Conservation (phyloP, 352 stramenopile species). For the Bremia lactucae region DNA sequence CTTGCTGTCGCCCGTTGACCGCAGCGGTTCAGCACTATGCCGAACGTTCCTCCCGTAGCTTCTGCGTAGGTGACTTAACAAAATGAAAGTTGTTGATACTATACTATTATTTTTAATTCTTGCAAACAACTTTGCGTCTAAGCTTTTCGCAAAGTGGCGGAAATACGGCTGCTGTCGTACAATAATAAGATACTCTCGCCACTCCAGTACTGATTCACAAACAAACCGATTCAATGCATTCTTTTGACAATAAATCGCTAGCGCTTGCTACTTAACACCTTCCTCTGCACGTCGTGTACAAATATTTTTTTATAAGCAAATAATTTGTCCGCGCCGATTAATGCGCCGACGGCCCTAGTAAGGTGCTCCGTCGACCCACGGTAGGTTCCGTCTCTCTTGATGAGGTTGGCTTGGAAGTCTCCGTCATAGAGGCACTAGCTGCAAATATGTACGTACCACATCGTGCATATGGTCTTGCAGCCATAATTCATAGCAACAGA, state of each 20-base stretch:
- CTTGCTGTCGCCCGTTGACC: slow-evolving; percentile 43
- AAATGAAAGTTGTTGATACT: too few relatives aligned
- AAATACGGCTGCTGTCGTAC: slow-evolving; percentile 76
- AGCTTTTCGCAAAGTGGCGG: slow-evolving; percentile 41
- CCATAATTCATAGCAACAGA: too few relatives aligned
- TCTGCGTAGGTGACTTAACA: slow-evolving; percentile 3
- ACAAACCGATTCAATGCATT: slow-evolving; percentile 66
- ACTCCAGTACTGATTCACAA: slow-evolving; percentile 68
- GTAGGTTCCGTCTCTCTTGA: slow-evolving; percentile 55
- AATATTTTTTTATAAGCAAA: slow-evolving; percentile 1
- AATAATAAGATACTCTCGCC: slow-evolving; percentile 61
- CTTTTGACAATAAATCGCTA: slow-evolving; percentile 23
- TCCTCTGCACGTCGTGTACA: too few relatives aligned
- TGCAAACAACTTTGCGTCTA: neutral
- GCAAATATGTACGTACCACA: slow-evolving; percentile 52
- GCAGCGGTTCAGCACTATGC: slow-evolving; percentile 42
- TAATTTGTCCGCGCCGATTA: slow-evolving; percentile 23
- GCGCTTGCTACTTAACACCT: neutral
- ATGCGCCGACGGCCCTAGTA: slow-evolving; percentile 53
- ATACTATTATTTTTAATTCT: slow-evolving; percentile 22
- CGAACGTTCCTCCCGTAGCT: slow-evolving; percentile 31
- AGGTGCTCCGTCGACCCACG: slow-evolving; percentile 51
- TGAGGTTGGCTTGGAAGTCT: slow-evolving; percentile 51
- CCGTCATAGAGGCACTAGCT: slow-evolving; percentile 66
- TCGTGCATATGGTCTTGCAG: slow-evolving; percentile 57